Evolutionary conservation across 352 stramenopile species (phyloP).

Genomic region (Thraustotheca clavata): DNA sequence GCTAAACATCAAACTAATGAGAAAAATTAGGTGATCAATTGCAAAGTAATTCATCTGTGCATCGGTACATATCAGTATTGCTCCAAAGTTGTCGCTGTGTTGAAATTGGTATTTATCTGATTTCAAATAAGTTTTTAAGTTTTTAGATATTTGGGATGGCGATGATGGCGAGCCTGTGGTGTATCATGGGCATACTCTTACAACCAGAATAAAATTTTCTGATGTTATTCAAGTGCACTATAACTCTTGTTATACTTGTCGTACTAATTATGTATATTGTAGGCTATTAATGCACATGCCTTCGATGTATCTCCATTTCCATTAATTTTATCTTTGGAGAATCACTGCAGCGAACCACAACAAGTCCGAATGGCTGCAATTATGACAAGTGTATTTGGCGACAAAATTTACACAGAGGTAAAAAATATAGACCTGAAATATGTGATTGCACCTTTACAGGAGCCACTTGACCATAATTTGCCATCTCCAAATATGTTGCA

Average conservation of each 20-base stretch:
- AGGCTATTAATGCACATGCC: constrained; percentile 15
- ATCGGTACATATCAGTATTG: constrained; percentile 81
- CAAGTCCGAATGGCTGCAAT: constrained; percentile 37
- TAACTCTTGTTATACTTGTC: constrained; percentile 28
- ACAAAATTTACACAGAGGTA: constrained; percentile 18
- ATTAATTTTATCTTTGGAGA: constrained; percentile 50
- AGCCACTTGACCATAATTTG: not conserved
- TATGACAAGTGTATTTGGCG: constrained; percentile 22
- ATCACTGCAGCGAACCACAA: constrained; percentile 43
- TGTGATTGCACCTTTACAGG: constrained; percentile 17
- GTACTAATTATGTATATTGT: constrained; percentile 24
- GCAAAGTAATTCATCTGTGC: constrained; percentile 21
- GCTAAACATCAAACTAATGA: constrained; percentile 57
- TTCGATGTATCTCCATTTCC: constrained; percentile 28
- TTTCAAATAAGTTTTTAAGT: constrained; percentile 34
- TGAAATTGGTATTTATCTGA: constrained; percentile 63
- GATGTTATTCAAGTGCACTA: constrained; percentile 76
- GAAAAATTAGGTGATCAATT: constrained; percentile 20
- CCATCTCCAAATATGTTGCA: constrained; percentile 24
- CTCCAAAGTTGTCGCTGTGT: constrained; percentile 75
- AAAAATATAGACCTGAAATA: not conserved
- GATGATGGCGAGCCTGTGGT: constrained; percentile 24
- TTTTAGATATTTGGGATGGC: constrained; percentile 20
- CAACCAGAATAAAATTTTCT: constrained; percentile 75
- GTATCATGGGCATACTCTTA: constrained; percentile 81